Percentiles rank a stretch among this genome's conserved stretches.
Conservation (phyloP, 2,329 filamentous ascomycete species). For the Phyllosticta citrichinensis region DNA sequence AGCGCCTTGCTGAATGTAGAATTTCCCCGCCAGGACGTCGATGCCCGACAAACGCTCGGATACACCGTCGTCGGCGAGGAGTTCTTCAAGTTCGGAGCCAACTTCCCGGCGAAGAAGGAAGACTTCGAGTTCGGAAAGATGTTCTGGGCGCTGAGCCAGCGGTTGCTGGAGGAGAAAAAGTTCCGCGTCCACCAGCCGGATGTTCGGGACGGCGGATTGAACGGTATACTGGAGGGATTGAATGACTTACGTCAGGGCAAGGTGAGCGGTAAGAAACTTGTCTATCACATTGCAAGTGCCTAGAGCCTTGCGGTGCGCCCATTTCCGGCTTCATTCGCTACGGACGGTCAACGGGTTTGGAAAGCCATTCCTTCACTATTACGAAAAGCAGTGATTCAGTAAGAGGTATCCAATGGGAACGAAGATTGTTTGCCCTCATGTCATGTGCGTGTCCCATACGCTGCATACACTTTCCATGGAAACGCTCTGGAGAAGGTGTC, state of each 20-base stretch:
- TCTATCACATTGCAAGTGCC: conserved; percentile 17
- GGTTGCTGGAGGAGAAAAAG: conserved; percentile 20
- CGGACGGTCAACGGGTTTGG: too few relatives aligned
- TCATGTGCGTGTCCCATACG: too few relatives aligned
- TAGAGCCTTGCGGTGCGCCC: background rate
- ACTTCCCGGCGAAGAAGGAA: conserved; percentile 14
- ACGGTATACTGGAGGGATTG: conserved; percentile 22
- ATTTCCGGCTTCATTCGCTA: too few relatives aligned
- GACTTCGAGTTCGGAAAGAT: conserved; percentile 22
- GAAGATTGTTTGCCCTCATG: too few relatives aligned
- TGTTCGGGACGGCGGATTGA: conserved; percentile 19
- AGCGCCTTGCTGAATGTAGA: conserved; percentile 32
- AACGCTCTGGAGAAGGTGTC: too few relatives aligned
- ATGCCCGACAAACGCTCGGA: conserved; percentile 31
- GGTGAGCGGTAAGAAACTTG: conserved; percentile 26
- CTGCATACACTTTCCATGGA: too few relatives aligned
- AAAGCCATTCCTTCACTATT: too few relatives aligned
- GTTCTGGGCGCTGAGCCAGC: conserved; percentile 18
- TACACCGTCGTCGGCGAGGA: conserved; percentile 35
- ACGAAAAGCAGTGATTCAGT: too few relatives aligned
- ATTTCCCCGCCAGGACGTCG: conserved; percentile 34
- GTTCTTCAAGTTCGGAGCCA: conserved; percentile 16
- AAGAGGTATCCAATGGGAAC: too few relatives aligned
- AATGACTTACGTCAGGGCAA: conserved; percentile 23
- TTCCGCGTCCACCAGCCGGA: conserved; percentile 24